These are phyloP conservation scores for Phyllosticta ampelicida DNA, from an alignment of 2,329 filamentous ascomycete genomes.

Conservation along the genomic window DNA sequence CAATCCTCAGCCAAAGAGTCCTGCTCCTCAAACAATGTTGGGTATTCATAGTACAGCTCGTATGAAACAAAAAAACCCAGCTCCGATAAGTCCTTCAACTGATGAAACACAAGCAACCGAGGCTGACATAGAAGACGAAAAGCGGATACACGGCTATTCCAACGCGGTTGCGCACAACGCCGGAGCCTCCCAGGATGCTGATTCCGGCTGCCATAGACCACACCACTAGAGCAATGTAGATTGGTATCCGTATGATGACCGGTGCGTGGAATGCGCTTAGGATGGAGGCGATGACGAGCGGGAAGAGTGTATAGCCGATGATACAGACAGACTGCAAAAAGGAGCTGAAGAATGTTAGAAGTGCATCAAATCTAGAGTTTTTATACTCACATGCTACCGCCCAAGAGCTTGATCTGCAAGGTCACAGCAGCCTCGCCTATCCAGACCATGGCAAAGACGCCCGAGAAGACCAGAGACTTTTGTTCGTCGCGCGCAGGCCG, in stretches of 20 bases:
- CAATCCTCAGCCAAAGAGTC: slow-evolving; percentile 1
- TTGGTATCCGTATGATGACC: slow-evolving; percentile 73
- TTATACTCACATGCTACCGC: slow-evolving; percentile 85
- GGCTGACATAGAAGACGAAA: slow-evolving; percentile 85
- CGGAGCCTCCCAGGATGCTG: slow-evolving; percentile 89
- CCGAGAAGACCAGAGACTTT: slow-evolving; percentile 82
- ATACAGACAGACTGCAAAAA: slow-evolving; percentile 97
- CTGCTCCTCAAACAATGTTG: slow-evolving; percentile 4
- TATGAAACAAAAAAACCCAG: slow-evolving; percentile 3
- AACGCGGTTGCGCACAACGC: slow-evolving; percentile 89
- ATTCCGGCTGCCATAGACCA: slow-evolving; percentile 95
- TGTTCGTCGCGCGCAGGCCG: slow-evolving; percentile 70
- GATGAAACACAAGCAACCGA: slow-evolving; percentile 95
- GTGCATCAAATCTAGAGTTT: slow-evolving; percentile 16
- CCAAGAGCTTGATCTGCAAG: slow-evolving; percentile 92
- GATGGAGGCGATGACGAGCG: slow-evolving; percentile 82
- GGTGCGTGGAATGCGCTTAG: slow-evolving; percentile 74
- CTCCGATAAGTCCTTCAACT: slow-evolving; percentile 46
- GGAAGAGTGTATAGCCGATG: slow-evolving; percentile 97
- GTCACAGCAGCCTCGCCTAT: slow-evolving; percentile 93
- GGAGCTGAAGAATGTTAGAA: slow-evolving; percentile 49
- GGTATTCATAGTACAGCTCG: slow-evolving; percentile 8
- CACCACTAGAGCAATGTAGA: slow-evolving; percentile 76
- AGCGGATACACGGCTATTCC: slow-evolving; percentile 89
- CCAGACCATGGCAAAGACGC: slow-evolving; percentile 95